phyloP scores from a whole-genome alignment of 164 flowering plant genomes.

The Brasenia schreberi region DNA sequence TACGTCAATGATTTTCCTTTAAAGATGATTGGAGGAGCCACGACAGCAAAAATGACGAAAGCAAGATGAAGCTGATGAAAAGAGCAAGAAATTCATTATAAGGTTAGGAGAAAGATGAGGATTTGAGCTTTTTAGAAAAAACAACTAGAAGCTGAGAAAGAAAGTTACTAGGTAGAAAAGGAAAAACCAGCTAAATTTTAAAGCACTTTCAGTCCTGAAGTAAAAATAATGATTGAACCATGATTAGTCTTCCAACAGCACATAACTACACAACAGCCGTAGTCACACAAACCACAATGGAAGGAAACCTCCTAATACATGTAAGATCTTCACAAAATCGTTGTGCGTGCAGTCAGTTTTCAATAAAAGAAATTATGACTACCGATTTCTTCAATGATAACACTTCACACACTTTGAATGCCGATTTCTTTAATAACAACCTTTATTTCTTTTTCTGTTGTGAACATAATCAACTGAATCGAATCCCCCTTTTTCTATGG shows the following conservation, averaged over 20 bases:
- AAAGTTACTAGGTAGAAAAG: constrained; percentile 44
- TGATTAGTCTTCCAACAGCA: too few species aligned
- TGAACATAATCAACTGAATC: too few species aligned
- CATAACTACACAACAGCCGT: too few species aligned
- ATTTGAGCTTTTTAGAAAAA: not conserved
- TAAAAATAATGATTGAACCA: not conserved
- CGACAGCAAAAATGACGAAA: constrained; percentile 71
- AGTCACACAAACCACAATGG: not conserved
- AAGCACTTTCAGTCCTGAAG: constrained; percentile 86
- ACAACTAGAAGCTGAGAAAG: not conserved
- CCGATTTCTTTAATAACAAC: too few species aligned
- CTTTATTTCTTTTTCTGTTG: too few species aligned
- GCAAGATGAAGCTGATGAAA: constrained; percentile 65
- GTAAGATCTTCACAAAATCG: not conserved
- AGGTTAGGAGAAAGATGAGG: not conserved
- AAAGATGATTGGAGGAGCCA: constrained; percentile 87
- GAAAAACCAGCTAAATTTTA: constrained; percentile 88
- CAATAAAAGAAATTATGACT: too few species aligned
- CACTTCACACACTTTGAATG: too few species aligned
- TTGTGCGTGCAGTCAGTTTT: too few species aligned
- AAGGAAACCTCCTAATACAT: not conserved
- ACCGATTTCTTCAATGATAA: too few species aligned
- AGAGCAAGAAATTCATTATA: not conserved
- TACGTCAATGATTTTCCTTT: constrained; percentile 89
- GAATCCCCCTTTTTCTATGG: too few species aligned